Evolutionary conservation across 306 rosid genomes (phyloP), one percentile per base, ranked within the genome.

Genomic region (Glycyrrhiza uralensis): DNA sequence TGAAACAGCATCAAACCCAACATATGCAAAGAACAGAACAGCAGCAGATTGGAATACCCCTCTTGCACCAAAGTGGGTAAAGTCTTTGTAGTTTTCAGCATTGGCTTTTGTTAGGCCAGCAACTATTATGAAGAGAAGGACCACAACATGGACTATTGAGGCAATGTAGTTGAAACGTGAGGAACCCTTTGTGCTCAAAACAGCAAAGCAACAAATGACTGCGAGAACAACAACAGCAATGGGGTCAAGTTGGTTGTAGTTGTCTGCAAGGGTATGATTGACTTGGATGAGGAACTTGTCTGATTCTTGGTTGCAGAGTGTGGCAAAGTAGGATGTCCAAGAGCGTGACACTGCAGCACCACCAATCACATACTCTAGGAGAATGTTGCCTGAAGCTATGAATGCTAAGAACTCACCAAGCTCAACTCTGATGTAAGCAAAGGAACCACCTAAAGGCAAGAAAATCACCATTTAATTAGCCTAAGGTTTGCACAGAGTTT

Each of bases 271-370:
- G 44, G 80, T 13, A 3, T n/a, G n/a, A n/a, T 47, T 1, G n/a
- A 30, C 84, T 0, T 47, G 26, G 72, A 92, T 88, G 26, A 89
- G 84, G 26, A 92, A 85, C 35, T 77, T 89, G 6, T 88, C 84
- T 1, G 96, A 63, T 0, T 28, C 6, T n/a, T 12, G 87, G 77
- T 92, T 90, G 84, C 85, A 83, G 2, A 92, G 89, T 1, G 98
- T 88, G 52, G 98, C 86, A 17, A 92, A 90, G 79, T 92, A 92
- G 51, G 98, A 92, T 3, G 98, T 92, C 96, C 95, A 92, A 0
- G 98, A 75, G 1, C 98, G 92, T 1, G 98, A 88, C 0, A 90
- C 95, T 0, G 95, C 92, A 0, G 95, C 98, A 0, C 89, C 84
- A 0, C 85, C 87, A 0, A 92, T 66, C 0, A 90, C 85, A 7